A percentile compares a stretch with the other conserved stretches of the same genome.
phyloP scores from a whole-genome alignment of 2,329 filamentous ascomycete genomes.

The Neopestalotiopsis sp. region DNA sequence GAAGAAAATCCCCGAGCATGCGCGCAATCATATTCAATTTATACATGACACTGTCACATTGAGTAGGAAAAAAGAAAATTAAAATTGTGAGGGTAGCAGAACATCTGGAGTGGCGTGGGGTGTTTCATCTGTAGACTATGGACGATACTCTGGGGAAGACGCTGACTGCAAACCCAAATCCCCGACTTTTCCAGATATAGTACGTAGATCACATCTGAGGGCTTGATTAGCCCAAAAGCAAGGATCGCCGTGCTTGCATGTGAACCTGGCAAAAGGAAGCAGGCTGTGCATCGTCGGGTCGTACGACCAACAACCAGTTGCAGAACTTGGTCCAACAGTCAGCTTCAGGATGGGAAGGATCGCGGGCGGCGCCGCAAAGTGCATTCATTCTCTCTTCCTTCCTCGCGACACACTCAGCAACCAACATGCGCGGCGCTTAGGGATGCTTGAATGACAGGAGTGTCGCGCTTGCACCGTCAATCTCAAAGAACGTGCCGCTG shows the following conservation, averaged over 20 bases:
- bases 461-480: background rate
- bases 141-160: background rate
- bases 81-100: background rate
- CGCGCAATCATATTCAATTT: background rate
- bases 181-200: too few relatives aligned
- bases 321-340: background rate
- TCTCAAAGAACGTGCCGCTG: background rate
- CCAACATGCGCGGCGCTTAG: background rate
- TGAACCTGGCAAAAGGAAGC: background rate
- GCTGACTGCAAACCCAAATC: too few relatives aligned
- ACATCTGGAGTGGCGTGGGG: background rate
- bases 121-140: background rate
- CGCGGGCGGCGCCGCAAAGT: constrained; percentile 1
- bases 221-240: too few relatives aligned
- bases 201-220: too few relatives aligned
- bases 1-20: background rate
- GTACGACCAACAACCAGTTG: background rate
- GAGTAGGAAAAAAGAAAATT: background rate
- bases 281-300: background rate
- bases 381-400: background rate
- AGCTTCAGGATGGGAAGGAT: background rate
- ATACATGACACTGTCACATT: constrained; percentile 3
- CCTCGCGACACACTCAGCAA: background rate
- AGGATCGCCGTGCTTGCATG: background rate
- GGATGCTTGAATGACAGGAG: background rate